Evolutionary conservation across 2,329 filamentous ascomycete genomes (phyloP), one percentile per base, ranked within the genome.

Genomic region (Aureobasidium uvarum): DNA sequence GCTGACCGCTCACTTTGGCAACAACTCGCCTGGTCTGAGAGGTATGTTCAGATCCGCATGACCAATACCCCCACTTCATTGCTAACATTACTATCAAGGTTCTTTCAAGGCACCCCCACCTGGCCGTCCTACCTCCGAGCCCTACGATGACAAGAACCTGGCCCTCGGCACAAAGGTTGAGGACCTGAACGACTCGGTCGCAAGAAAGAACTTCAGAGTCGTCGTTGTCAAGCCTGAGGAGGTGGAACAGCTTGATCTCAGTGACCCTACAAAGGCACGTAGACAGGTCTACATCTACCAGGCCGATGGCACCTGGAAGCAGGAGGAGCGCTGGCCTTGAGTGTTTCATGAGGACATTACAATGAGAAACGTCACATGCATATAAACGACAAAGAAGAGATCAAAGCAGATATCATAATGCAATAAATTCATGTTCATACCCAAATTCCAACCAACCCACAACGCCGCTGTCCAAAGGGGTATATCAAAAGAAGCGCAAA

Each of bases 1-100:
- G 78, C 77, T 97, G 43, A 92, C 90, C 59, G 90, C 86, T 56
- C 91, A 95, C 75, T 98, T 97, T 84, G 94, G 92, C 23, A 97
- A 97, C 76, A 78, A 95, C 71, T 89, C 85, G 70, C 94, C 94
- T 7, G 80, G 81, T 0, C 92, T 96, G 87, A 84, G 93, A 79
- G 85, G 86, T 86, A 74, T 59, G 76, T 75, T 54, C 55, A 38
- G 54, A 38, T 48, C 20, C 13, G 7, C 18, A 46, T 10, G 20
- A 33, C 10, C 14, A 5, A 36, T n/a, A 8, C 52, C 68, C 50
- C 23, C 48, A 31, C 3, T 60, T n/a, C 23, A 43, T 23, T 63
- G 20, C 67, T 69, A 45, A 66, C 67, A 25, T 28, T 43, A 23
- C 66, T 6, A n/a, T 43, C 20, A 39, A 88, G 86, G 77, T 86